Base-by-base conservation (phyloP, 805 yeast species). In the Teunomyces kruisii region DNA sequence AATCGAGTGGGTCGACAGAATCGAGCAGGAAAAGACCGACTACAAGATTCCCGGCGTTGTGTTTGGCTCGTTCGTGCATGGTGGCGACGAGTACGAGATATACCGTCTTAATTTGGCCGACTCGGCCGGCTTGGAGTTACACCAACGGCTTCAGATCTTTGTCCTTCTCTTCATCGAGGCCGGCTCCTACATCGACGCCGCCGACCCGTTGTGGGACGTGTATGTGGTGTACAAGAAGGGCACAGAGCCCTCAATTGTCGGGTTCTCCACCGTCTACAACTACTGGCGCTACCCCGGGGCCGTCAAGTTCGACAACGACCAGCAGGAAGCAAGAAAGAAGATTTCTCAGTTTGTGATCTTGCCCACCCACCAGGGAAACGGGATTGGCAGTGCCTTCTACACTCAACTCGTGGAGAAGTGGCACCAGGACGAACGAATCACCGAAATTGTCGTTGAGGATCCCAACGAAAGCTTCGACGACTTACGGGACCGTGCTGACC, bases 381-480 rank as follows among this genome's bases (percentile, higher is more conserved):
- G 83, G 0, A 81, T 88, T 43, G 99, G 99, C 2, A 76, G 81
- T 3, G 61, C 65, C 13, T 64, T 92, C 24, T 92, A 92, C 61
- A 65, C 72, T 9, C 48, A 74, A 0, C 64, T 94, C 6, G 73
- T 78, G 44, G 68, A 74, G 2, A 50, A 61, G 37, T 89, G 96
- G 86, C 53, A 72, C 3, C 51, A 57, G 0, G 86, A 87, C 51
- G 56, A 61, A 0, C 48, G 57, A 1, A 80, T 90, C 17, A 65
- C 68, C 28, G 96, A 91, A 55, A 76, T 94, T 32, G 88, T 92
- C 0, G 89, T 94, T 3, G 98, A 94, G 61, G 99, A 94, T 61
- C 98, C 98, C 2, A 87, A 86, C 58, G 97, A 90, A 59, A 80
- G 81, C 29, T 92, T 94, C 66, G 99, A 94, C 59, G 95, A 88